Percentiles rank a stretch among this genome's conserved stretches.
phyloP scores from a whole-genome alignment of 78 protist genomes.

The Cyanophora paradoxa region DNA sequence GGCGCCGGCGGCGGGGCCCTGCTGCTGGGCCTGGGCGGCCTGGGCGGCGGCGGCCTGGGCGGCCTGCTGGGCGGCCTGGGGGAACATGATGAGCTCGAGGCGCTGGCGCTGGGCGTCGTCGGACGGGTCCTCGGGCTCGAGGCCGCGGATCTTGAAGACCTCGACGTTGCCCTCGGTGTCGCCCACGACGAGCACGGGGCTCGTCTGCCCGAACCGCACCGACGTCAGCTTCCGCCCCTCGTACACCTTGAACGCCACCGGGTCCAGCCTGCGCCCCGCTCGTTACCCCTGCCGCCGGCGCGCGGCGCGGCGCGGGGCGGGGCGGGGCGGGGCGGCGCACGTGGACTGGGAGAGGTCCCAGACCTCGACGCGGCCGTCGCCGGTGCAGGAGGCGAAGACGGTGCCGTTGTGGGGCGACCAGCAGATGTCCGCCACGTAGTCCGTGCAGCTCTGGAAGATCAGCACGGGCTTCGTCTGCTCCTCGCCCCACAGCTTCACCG shows the following conservation, averaged over 20 bases:
- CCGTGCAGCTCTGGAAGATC: not conserved
- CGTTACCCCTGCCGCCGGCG: too few relatives aligned
- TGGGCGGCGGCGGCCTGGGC: too few relatives aligned
- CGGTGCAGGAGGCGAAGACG: constrained; percentile 42
- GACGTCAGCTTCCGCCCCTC: not conserved
- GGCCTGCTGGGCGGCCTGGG: too few relatives aligned
- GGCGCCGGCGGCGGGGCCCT: too few relatives aligned
- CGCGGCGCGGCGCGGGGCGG: not conserved
- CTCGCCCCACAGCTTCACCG: constrained; percentile 36
- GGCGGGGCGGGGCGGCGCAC: too few relatives aligned
- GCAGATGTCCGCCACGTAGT: constrained; percentile 34
- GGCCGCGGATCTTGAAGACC: too few relatives aligned
- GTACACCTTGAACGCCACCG: not conserved
- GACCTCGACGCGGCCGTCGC: constrained; percentile 43
- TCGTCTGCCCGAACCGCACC: not conserved
- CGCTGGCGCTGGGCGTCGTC: too few relatives aligned
- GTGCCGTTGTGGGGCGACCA: constrained; percentile 40
- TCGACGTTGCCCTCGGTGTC: too few relatives aligned
- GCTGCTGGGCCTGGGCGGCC: too few relatives aligned
- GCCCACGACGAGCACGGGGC: constrained; percentile 3
- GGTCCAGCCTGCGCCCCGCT: too few relatives aligned
- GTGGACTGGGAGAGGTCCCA: constrained; percentile 47
- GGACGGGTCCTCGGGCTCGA: too few relatives aligned
- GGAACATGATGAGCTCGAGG: too few relatives aligned
- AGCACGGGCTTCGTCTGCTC: constrained; percentile 15